Percentiles rank a stretch among this genome's conserved stretches.
These are phyloP conservation scores for Leersia perrieri DNA, from an alignment of 176 grass and related monocot genomes.

Conservation along the genomic window DNA sequence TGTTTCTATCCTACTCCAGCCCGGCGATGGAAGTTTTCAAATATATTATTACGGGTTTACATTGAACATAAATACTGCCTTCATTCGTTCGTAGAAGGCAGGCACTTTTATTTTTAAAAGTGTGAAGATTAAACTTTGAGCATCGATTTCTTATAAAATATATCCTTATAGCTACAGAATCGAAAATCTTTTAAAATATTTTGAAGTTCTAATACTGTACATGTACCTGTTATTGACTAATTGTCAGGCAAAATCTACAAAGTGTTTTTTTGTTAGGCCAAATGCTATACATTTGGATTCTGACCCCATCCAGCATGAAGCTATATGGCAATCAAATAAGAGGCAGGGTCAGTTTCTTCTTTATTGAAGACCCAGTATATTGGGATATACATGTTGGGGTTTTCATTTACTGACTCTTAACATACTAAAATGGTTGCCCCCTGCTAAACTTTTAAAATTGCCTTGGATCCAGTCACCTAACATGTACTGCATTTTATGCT, in stretches of 20 bases:
- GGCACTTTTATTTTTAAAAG: background rate
- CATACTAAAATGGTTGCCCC: background rate
- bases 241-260: background rate
- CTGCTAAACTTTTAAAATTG: background rate
- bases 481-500: background rate
- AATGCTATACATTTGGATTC: background rate
- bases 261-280: background rate
- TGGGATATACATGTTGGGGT: background rate
- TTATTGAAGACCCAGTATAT: background rate
- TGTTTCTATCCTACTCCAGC: background rate
- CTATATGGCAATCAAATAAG: background rate
- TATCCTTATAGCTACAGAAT: background rate
- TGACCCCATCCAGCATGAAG: background rate
- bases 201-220: background rate
- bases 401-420: background rate
- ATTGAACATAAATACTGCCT: background rate
- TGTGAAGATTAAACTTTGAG: background rate
- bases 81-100: background rate
- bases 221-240: background rate
- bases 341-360: background rate
- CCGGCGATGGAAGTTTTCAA: background rate
- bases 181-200: background rate
- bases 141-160: background rate
- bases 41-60: constrained; percentile 1
- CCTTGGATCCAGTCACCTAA: background rate